Conservation (phyloP, 306 rosid genomes). For the Pueraria montana region DNA sequence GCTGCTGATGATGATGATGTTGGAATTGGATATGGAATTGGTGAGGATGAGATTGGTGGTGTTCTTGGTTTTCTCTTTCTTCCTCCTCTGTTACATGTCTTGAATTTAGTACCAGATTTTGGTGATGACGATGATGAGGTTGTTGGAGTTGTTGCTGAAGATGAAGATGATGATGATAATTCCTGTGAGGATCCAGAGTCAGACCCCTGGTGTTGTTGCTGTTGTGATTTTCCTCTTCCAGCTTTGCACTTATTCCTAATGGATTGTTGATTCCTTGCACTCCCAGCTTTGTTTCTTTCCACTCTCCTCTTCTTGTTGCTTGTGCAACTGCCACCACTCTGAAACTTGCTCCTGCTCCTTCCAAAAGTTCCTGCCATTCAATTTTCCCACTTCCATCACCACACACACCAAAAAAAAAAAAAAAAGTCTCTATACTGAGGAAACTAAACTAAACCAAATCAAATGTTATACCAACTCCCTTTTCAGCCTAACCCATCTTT, state of each 20-base stretch:
- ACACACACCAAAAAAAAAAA: not conserved
- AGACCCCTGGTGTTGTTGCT: slow-evolving; percentile 51
- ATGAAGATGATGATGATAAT: slow-evolving; percentile 52
- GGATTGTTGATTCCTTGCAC: slow-evolving; percentile 33
- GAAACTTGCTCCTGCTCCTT: slow-evolving; percentile 54
- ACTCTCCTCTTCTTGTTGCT: slow-evolving; percentile 46
- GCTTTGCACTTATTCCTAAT: slow-evolving; percentile 52
- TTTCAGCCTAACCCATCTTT: slow-evolving; percentile 77
- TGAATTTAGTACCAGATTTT: slow-evolving; percentile 46
- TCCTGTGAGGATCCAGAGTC: slow-evolving; percentile 93
- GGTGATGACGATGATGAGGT: slow-evolving; percentile 26
- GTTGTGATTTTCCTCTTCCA: slow-evolving; percentile 68
- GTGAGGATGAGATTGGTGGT: slow-evolving; percentile 20
- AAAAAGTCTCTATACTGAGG: not conserved
- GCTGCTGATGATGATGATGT: slow-evolving; percentile 24
- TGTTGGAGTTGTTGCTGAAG: slow-evolving; percentile 43
- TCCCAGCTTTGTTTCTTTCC: slow-evolving; percentile 31
- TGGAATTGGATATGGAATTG: slow-evolving; percentile 46
- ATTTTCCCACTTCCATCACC: slow-evolving; percentile 71
- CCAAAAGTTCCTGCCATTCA: slow-evolving; percentile 80
- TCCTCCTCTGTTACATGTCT: slow-evolving; percentile 46
- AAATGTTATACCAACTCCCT: slow-evolving; percentile 37
- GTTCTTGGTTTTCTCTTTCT: slow-evolving; percentile 6
- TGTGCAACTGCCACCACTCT: slow-evolving; percentile 57
- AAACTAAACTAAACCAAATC: slow-evolving; percentile 31